phyloP scores from a whole-genome alignment of 306 rosid genomes.

The Styphnolobium japonicum region DNA sequence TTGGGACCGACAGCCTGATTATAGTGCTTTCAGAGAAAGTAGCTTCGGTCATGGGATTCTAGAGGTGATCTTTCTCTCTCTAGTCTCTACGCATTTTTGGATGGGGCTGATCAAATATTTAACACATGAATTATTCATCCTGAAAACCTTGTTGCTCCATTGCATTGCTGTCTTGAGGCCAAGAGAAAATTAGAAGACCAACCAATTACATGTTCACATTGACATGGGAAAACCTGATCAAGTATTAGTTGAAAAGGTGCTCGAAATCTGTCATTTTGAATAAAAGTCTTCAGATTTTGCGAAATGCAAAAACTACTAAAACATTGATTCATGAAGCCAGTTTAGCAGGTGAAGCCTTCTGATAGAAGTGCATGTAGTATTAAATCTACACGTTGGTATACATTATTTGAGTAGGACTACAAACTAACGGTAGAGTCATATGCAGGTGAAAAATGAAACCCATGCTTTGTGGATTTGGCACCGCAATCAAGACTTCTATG shows the following conservation, averaged over 20 bases:
- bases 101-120: background rate
- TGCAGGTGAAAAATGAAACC: constrained; percentile 84
- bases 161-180: background rate
- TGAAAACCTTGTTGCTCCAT: background rate
- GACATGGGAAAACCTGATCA: background rate
- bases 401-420: background rate
- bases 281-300: background rate
- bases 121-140: background rate
- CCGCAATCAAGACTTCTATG: constrained; percentile 71
- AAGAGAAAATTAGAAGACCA: background rate
- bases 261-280: background rate
- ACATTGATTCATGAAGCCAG: background rate
- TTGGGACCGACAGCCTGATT: constrained; percentile 88
- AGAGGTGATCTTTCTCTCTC: constrained; percentile 54
- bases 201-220: background rate
- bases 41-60: constrained; percentile 97
- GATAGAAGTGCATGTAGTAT: background rate
- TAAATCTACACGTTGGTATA: background rate
- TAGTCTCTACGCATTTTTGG: background rate
- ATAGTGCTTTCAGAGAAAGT: constrained; percentile 88
- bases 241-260: background rate
- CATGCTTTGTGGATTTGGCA: constrained; percentile 94
- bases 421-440: constrained; percentile 4
- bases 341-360: background rate
- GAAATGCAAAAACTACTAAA: background rate